Base-by-base conservation (phyloP, 2,329 filamentous ascomycete species). In the Drechslera avenae region DNA sequence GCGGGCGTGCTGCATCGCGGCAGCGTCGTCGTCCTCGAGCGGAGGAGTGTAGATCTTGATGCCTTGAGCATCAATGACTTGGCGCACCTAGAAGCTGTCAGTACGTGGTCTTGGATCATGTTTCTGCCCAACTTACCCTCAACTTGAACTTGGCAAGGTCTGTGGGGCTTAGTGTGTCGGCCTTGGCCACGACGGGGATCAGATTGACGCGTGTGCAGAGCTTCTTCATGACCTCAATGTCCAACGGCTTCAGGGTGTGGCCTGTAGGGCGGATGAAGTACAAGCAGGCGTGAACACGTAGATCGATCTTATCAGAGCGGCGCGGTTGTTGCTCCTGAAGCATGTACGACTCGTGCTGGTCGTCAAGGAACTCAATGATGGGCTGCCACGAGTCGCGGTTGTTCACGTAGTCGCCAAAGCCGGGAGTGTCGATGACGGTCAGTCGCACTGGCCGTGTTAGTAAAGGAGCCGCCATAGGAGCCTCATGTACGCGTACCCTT, bases 331-430 rank as follows among this genome's bases (percentile, higher is more conserved):
- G 94, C 86, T 99, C 94, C 83, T 99, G 94, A 75, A 99, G 85
- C 94, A 99, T 99, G 80, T 99, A 99, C 31, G 94, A 99, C 83
- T 99, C 94, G 78, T 99, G 95, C 84, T 99, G 94, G 80, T 99
- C 94, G 79, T 99, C 94, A 71, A 99, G 84, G 83, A 99, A 99
- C 79, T 99, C 94, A 78, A 99, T 97, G 75, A 99, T 97, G 75
- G 94, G 94, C 85, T 96, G 95, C 94, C 94, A 99, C 59, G 94
- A 97, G 79, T 99, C 94, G 73, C 93, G 90, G 86, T 99, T 99
- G 88, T 99, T 99, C 76, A 99, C 94, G 75, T 99, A 99, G 85
- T 99, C 94, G 77, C 94, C 94, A 73, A 99, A 99, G 67, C 94
- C 94, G 69, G 94, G 94, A 60, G 94, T 99, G 77, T 99, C 94